phyloP scores from a whole-genome alignment of 1,139 yeast genomes.

The Diutina scorzettiae region DNA sequence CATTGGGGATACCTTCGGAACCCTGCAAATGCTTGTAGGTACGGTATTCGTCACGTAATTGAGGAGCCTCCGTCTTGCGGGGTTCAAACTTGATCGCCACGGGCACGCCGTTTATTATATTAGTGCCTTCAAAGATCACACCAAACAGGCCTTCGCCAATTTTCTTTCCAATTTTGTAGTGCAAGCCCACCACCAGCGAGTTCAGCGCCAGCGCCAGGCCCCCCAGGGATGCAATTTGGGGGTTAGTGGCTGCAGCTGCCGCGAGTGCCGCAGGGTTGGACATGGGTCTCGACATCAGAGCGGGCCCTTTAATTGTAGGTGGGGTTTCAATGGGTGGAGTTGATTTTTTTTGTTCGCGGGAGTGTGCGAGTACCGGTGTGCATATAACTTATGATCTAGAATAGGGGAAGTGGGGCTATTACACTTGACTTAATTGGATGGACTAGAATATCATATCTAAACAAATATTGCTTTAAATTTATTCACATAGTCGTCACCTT shows the following conservation, averaged over 20 bases:
- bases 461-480: too few species aligned
- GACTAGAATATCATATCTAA: too few species aligned
- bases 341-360: too few species aligned
- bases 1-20: constrained; percentile 77
- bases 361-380: too few species aligned
- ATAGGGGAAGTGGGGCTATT: too few species aligned
- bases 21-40: constrained; percentile 84
- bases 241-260: constrained; percentile 6
- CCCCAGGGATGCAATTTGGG: not conserved
- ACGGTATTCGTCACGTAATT: constrained; percentile 87
- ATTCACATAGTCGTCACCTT: too few species aligned
- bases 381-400: too few species aligned
- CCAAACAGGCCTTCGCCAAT: constrained; percentile 99
- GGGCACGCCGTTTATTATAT: constrained; percentile 65
- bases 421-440: too few species aligned
- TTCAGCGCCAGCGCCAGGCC: constrained; percentile 6
- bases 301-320: too few species aligned
- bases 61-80: constrained; percentile 94
- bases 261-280: constrained; percentile 5
- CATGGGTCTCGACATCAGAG: constrained; percentile 6
- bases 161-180: constrained; percentile 91
- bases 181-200: constrained; percentile 36
- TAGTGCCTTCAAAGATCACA: constrained; percentile 89
- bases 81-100: constrained; percentile 76
- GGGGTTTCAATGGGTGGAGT: too few species aligned